Evolutionary conservation across 208 protist species (phyloP), one percentile per base, ranked within the genome.

Genomic region (Dictyostelium gargantuum): DNA sequence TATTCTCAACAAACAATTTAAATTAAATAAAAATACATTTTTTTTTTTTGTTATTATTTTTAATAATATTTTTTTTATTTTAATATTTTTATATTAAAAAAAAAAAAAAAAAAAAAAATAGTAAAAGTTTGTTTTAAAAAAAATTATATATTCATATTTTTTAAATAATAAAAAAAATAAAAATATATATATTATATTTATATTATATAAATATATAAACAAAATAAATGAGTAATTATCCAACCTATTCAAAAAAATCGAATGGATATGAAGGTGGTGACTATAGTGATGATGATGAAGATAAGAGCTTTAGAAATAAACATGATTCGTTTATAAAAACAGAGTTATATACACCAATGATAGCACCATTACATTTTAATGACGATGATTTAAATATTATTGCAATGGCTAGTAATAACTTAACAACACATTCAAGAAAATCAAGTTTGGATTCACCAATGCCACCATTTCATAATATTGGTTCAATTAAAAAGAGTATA

Each of bases 311-410:
- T 50, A 50, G 11, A 4, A 50, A 11, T 4, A 50, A 50, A n/a
- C n/a, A n/a, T n/a, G n/a, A n/a, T n/a, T 68, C 63, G 11, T 70
- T 42, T 26, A 42, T 8, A 40, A 70, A 19, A 21, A 70, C 63
- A 17, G 32, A 70, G 23, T 21, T 75, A 46, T 75, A 75, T 52
- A 32, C 46, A 77, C 72, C 72, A 52, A 35, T 77, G 0, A 80
- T 80, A 13, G n/a, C 56, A 56, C 74, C 74, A 40, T 42, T 80
- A 42, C n/a, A 58, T 10, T 80, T 42, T 26, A 23, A 80, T 15
- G 74, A 80, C 10, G 46, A 52, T 21, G 74, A 80, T 80, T 80
- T 80, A 42, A 80, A 80, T 80, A 80, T 80, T 5, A 56, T 80
- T 8, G 8, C 21, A n/a, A n/a, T 80, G 21, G 42, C 74, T n/a